Conservation (phyloP, 768 basidiomycete genomes). For the Phaeotremella skinneri region DNA sequence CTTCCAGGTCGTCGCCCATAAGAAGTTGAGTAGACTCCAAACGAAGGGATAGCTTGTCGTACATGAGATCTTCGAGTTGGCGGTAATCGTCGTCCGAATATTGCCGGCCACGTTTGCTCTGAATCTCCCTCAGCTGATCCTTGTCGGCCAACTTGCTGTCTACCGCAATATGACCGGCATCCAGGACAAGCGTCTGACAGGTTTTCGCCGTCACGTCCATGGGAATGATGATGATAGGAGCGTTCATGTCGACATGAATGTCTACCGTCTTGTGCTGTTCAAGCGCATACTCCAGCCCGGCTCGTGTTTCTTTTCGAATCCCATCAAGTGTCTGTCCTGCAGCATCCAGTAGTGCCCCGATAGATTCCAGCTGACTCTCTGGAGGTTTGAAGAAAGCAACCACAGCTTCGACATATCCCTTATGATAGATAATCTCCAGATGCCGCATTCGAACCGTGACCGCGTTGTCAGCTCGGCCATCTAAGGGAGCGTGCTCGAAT, state of each 20-base stretch:
- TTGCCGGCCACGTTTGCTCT: conserved; percentile 75
- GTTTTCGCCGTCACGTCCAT: conserved; percentile 76
- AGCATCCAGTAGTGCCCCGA: conserved; percentile 83
- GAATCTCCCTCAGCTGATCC: conserved; percentile 69
- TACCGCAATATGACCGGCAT: conserved; percentile 94
- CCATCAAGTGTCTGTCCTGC: conserved; percentile 93
- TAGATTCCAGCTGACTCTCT: conserved; percentile 88
- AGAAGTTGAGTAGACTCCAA: conserved; percentile 92
- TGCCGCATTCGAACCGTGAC: conserved; percentile 86
- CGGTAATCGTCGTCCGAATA: conserved; percentile 85
- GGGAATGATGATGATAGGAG: conserved; percentile 93
- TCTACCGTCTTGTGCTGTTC: conserved; percentile 94
- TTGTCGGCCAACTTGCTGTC: conserved; percentile 87
- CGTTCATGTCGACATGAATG: conserved; percentile 92
- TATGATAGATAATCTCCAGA: conserved; percentile 95
- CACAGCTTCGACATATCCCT: conserved; percentile 86
- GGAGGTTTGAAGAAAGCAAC: conserved; percentile 91
- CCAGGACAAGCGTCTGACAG: conserved; percentile 84
- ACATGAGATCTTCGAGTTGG: conserved; percentile 87
- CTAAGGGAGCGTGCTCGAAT: conserved; percentile 87
- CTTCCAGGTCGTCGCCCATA: conserved; percentile 75
- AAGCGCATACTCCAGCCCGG: conserved; percentile 87
- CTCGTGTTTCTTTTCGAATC: conserved; percentile 86
- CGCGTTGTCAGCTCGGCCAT: conserved; percentile 85
- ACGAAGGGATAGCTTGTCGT: conserved; percentile 79